Evolutionary conservation across 1,139 yeast species (phyloP).

Genomic region (Pichia sp.): DNA sequence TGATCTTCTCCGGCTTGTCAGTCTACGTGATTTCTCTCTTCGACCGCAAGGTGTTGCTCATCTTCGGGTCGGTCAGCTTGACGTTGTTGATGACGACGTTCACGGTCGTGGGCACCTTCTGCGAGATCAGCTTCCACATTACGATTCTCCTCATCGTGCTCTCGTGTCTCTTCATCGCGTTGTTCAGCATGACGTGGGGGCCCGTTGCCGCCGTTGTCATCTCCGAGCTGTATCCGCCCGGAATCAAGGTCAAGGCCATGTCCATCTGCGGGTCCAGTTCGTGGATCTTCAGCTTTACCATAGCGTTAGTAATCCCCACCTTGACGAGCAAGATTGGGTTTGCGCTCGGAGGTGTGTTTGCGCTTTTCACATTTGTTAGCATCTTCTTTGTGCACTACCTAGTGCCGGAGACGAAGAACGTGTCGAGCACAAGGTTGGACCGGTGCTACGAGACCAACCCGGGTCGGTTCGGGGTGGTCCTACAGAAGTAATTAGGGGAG

Average conservation of each 20-base stretch:
- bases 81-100: conserved; percentile 30
- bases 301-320: conserved; percentile 51
- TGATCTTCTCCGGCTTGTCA: conserved; percentile 46
- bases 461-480: neutral
- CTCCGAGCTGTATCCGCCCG: conserved; percentile 34
- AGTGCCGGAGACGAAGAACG: conserved; percentile 44
- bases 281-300: conserved; percentile 54
- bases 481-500: neutral
- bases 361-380: conserved; percentile 40
- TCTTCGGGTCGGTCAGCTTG: conserved; percentile 41
- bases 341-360: conserved; percentile 48
- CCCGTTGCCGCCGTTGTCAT: conserved; percentile 31
- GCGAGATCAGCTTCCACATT: neutral
- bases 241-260: conserved; percentile 34
- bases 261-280: conserved; percentile 34
- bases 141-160: conserved; percentile 43
- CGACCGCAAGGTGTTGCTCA: conserved; percentile 39
- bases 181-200: conserved; percentile 33
- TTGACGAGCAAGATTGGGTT: conserved; percentile 39
- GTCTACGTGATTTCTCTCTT: conserved; percentile 40
- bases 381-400: conserved; percentile 38
- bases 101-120: conserved; percentile 35
- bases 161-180: conserved; percentile 31
- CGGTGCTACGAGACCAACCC: conserved; percentile 18
- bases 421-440: conserved; percentile 39